Evolutionary conservation across 768 basidiomycete genomes (phyloP), one percentile per base, ranked within the genome.

Genomic region (Phallus indusiatus): DNA sequence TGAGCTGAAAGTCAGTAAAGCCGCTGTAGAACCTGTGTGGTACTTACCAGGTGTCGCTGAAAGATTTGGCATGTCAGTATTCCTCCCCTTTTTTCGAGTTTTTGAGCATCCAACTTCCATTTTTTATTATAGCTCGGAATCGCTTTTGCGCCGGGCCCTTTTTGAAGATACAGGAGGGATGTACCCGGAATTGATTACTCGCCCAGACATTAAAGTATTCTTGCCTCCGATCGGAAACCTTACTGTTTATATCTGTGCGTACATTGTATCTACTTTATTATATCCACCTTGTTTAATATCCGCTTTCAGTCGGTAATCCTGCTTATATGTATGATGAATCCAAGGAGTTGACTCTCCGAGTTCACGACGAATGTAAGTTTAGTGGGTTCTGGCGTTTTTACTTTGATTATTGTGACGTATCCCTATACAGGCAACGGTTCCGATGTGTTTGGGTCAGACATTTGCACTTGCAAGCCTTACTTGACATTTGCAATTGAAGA

Each of bases 101-200:
- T 47, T 24, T n/a, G n/a, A n/a, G n/a, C 12, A 10, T 1, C 24
- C 14, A 11, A 33, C 1, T 51, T 6, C n/a, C 22, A 49, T 10
- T 42, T 37, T 22, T 53, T 56, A 12, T 12, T 51, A 34, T 67
- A 90, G 88, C 53, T 88, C 90, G 0, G 95, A 98, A 70, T 80
- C 76, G 17, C 72, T 92, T 0, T 81, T 98, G 2, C 84, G 95
- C 18, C 79, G 95, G n/a, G 87, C 90, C 0, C 76, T 98, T 37
- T 98, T 97, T 64, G 95, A 98, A 69, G 95, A 96, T 63, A 95
- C 92, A 0, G 93, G 91, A 65, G 92, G 93, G 67, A 92, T 91
- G 88, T 93, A 90, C 70, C 94, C 94, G 2, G 95, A 98, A 66
- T 81, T 98, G 33, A 86, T 98, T 67, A 97, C 95, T 6, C 84